Conservation (phyloP, 2,329 filamentous ascomycete species). For the Tolypocladium cylindrosporum region DNA sequence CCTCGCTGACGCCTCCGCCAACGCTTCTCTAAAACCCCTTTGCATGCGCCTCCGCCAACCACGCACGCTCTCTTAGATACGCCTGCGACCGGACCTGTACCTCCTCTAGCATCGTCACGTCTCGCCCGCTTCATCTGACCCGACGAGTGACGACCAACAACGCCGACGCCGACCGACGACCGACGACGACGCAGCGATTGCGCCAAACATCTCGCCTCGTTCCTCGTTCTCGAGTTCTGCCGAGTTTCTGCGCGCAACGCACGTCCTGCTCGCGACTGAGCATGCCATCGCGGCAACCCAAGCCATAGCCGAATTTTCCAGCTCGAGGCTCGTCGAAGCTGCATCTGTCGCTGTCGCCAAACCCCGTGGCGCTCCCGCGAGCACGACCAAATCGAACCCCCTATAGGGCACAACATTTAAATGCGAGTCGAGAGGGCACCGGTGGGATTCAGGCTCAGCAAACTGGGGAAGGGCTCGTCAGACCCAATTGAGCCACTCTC, state of each 20-base stretch:
- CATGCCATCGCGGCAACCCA: background rate
- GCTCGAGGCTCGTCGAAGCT: background rate
- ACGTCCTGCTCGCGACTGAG: background rate
- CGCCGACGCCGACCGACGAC: background rate
- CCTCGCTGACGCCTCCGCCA: background rate
- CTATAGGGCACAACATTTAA: conserved; percentile 3
- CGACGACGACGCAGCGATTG: background rate
- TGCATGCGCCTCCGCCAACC: background rate
- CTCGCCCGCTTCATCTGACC: background rate
- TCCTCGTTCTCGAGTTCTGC: background rate
- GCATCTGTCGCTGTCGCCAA: background rate
- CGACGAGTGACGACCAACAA: background rate
- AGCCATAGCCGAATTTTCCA: background rate
- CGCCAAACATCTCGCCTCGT: background rate
- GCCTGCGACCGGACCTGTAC: background rate
- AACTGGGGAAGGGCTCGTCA: conserved; percentile 8
- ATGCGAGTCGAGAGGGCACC: conserved; percentile 9
- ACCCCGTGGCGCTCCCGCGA: background rate
- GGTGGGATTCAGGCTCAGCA: conserved; percentile 7
- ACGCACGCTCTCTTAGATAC: background rate
- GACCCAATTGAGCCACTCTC: conserved; percentile 8
- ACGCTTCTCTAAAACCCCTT: background rate
- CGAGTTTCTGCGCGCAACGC: background rate
- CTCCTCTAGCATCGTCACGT: background rate
- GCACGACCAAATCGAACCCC: background rate